Conservation (phyloP, 768 basidiomycete genomes). For the Pulveroboletus sp. region DNA sequence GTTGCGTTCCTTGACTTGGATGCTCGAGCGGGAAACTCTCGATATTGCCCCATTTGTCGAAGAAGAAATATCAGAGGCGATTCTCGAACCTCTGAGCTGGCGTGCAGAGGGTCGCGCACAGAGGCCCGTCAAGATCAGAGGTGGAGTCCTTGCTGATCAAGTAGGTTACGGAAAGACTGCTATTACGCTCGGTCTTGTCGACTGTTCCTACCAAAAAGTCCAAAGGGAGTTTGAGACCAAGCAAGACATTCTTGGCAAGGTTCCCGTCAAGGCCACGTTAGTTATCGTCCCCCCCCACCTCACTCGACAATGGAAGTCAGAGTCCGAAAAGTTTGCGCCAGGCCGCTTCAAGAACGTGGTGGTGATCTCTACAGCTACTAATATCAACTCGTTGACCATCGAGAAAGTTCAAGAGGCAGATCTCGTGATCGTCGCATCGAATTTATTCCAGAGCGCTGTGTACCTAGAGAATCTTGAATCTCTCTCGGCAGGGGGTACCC, state of each 20-base stretch:
- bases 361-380: constrained; percentile 60
- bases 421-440: constrained; percentile 81
- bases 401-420: constrained; percentile 77
- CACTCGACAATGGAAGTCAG: constrained; percentile 84
- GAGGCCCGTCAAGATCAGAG: constrained; percentile 67
- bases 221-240: constrained; percentile 53
- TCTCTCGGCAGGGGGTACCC: constrained; percentile 59
- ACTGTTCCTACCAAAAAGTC: constrained; percentile 56
- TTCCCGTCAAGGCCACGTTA: constrained; percentile 76
- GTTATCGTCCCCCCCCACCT: constrained; percentile 88
- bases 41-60: constrained; percentile 75
- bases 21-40: constrained; percentile 71
- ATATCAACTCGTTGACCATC: constrained; percentile 69
- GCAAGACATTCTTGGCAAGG: constrained; percentile 49
- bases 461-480: constrained; percentile 75
- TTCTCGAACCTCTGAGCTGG: constrained; percentile 85
- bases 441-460: constrained; percentile 72
- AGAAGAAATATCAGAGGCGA: constrained; percentile 91
- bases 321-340: constrained; percentile 74
- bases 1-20: constrained; percentile 87
- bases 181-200: constrained; percentile 86
- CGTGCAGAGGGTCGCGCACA: constrained; percentile 89
- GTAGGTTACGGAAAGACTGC: constrained; percentile 98
- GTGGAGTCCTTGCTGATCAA: constrained; percentile 92
- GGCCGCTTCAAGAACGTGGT: constrained; percentile 45